Conservation (phyloP, 345 rosid species). For the Populus deltoides region DNA sequence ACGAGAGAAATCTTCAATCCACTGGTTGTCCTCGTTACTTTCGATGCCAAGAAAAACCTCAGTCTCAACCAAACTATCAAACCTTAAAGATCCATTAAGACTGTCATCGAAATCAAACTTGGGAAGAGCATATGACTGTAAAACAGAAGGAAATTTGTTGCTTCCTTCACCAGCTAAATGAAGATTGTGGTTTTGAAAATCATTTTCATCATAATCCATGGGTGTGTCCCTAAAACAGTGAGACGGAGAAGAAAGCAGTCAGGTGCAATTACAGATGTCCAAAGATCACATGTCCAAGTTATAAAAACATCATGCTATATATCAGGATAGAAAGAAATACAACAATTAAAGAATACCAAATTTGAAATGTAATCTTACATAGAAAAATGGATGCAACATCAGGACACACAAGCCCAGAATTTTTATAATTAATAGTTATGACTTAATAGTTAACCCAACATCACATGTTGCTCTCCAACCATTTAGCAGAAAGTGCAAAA, state of each 20-base stretch:
- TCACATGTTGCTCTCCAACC: not conserved
- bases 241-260: not conserved
- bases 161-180: conserved; percentile 86
- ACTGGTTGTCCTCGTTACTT: conserved; percentile 72
- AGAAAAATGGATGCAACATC: not conserved
- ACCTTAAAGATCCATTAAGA: conserved; percentile 63
- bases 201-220: conserved; percentile 99
- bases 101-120: conserved; percentile 90
- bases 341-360: not conserved
- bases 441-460: not conserved
- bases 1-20: conserved; percentile 90
- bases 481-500: not conserved
- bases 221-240: conserved; percentile 56
- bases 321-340: not conserved
- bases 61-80: conserved; percentile 66
- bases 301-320: conserved; percentile 6
- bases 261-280: not conserved
- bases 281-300: conserved; percentile 6
- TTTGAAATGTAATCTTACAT: not conserved
- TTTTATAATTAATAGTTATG: not conserved
- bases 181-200: conserved; percentile 91
- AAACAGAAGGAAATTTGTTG: conserved; percentile 64
- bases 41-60: conserved; percentile 85
- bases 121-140: conserved; percentile 70
- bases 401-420: not conserved